phyloP scores from a whole-genome alignment of 805 yeast genomes.

The Clavispora santaluciae region DNA sequence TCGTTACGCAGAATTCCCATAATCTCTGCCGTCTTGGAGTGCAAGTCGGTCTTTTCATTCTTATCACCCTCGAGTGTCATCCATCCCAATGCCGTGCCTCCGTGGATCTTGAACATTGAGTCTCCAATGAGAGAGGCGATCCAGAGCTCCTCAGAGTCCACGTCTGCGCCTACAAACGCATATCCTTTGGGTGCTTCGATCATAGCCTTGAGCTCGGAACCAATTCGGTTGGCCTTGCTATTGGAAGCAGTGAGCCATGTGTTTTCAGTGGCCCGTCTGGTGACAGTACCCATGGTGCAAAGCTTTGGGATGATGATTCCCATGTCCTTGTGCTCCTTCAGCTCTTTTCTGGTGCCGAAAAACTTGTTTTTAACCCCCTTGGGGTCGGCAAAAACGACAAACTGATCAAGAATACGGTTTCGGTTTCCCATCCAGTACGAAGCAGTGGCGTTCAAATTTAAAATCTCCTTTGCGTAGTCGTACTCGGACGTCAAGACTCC shows the following conservation, averaged over 20 bases:
- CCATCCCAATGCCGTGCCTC: conserved; percentile 97
- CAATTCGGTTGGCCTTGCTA: conserved; percentile 78
- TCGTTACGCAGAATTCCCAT: conserved; percentile 85
- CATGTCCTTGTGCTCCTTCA: conserved; percentile 25
- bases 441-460: conserved; percentile 70
- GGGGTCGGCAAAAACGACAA: conserved; percentile 58
- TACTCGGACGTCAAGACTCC: conserved; percentile 68
- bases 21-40: conserved; percentile 87
- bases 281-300: conserved; percentile 93
- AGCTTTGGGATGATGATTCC: conserved; percentile 83
- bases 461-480: conserved; percentile 68
- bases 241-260: conserved; percentile 98
- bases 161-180: conserved; percentile 96
- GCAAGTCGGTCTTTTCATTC: conserved; percentile 86
- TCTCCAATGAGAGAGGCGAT: conserved; percentile 95
- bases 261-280: conserved; percentile 93
- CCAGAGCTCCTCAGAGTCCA: conserved; percentile 97
- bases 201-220: conserved; percentile 89
- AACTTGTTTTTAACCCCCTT: conserved; percentile 19
- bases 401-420: conserved; percentile 76
- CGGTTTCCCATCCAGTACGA: conserved; percentile 93
- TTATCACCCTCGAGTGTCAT: conserved; percentile 98
- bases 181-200: conserved; percentile 86
- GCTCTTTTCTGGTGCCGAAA: conserved; percentile 21
- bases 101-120: conserved; percentile 82